Percentiles rank a stretch among this genome's conserved stretches.
Conservation (phyloP, 495 filamentous ascomycete species). For the Neohortaea acidophila region DNA sequence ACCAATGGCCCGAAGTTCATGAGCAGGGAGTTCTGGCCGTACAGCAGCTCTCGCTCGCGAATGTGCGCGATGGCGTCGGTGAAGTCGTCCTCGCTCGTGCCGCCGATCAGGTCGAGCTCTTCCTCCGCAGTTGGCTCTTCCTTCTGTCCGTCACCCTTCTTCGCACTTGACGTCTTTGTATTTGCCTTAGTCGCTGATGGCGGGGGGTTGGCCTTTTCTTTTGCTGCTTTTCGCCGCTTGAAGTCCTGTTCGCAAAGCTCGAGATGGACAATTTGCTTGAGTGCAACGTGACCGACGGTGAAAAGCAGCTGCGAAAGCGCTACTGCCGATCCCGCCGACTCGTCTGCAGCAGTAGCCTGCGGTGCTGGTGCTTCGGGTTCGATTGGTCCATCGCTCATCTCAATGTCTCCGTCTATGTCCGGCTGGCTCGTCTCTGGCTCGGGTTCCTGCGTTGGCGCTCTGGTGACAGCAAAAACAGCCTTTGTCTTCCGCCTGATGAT, state of each 20-base stretch:
- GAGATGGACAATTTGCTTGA: slow-evolving; percentile 99
- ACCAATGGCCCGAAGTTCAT: slow-evolving; percentile 82
- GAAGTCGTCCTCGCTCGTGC: slow-evolving; percentile 97
- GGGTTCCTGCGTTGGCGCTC: slow-evolving; percentile 21
- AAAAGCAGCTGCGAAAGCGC: slow-evolving; percentile 84
- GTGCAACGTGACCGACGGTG: slow-evolving; percentile 87
- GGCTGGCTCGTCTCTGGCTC: slow-evolving; percentile 26
- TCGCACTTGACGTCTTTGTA: slow-evolving; percentile 30
- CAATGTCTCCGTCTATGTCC: slow-evolving; percentile 25
- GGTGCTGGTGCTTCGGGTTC: slow-evolving; percentile 34
- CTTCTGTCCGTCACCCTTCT: slow-evolving; percentile 32
- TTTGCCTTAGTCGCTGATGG: slow-evolving; percentile 33
- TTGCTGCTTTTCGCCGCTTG: slow-evolving; percentile 86
- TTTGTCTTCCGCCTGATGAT: slow-evolving; percentile 77
- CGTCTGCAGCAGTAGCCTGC: slow-evolving; percentile 1
- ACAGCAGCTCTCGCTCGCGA: slow-evolving; percentile 84
- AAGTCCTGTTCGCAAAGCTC: slow-evolving; percentile 95
- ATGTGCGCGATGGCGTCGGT: slow-evolving; percentile 91
- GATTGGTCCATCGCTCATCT: slow-evolving; percentile 25
- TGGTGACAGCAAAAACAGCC: slow-evolving; percentile 45
- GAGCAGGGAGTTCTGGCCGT: slow-evolving; percentile 69
- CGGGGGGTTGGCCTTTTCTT: slow-evolving; percentile 47
- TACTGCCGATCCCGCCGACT: slow-evolving; percentile 34
- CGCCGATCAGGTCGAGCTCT: slow-evolving; percentile 90
- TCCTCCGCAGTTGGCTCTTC: slow-evolving; percentile 38